A percentile compares a stretch with the other conserved stretches of the same genome.
These are phyloP conservation scores for Paramecium bursaria DNA, from an alignment of 73 alveolate species.

Conservation along the genomic window DNA sequence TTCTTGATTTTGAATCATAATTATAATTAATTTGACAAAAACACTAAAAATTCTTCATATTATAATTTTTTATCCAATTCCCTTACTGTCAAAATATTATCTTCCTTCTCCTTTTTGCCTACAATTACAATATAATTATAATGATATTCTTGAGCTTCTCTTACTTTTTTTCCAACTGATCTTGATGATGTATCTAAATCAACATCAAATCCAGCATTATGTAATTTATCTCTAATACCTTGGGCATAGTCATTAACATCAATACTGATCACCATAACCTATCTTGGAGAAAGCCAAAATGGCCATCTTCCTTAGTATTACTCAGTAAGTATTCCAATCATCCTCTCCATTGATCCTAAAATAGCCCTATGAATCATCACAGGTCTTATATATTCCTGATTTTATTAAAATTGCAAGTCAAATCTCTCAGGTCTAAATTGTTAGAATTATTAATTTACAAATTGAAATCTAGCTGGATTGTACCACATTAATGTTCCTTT, in stretches of 20 bases:
- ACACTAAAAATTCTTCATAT: no score
- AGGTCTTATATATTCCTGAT: slow-evolving; percentile 98
- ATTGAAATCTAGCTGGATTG: slow-evolving; percentile 96
- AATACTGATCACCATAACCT: slow-evolving; percentile 91
- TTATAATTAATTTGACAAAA: no score
- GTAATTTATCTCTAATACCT: slow-evolving; percentile 78
- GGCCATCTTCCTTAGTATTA: slow-evolving; percentile 99
- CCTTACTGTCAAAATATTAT: slow-evolving; percentile 91
- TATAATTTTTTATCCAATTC: no score
- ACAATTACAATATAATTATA: slow-evolving; percentile 95
- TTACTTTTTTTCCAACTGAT: slow-evolving; percentile 94
- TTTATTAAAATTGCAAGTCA: slow-evolving; percentile 76
- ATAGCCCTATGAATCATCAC: slow-evolving; percentile 99
- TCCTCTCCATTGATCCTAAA: slow-evolving; percentile 98
- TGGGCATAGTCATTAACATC: slow-evolving; percentile 90
- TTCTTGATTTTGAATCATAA: no score
- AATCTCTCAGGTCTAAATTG: slow-evolving; percentile 41
- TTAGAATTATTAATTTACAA: slow-evolving; percentile 76
- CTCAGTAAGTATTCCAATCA: slow-evolving; percentile 95
- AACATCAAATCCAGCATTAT: slow-evolving; percentile 86
- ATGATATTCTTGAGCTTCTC: slow-evolving; percentile 94
- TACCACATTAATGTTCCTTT: slow-evolving; percentile 99
- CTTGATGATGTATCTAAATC: slow-evolving; percentile 88
- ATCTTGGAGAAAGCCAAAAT: slow-evolving; percentile 99
- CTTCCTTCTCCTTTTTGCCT: slow-evolving; percentile 97